Percentiles rank a stretch among this genome's conserved stretches.
phyloP scores from a whole-genome alignment of 1,284 basidiomycete genomes.

The Malassezia caprae region DNA sequence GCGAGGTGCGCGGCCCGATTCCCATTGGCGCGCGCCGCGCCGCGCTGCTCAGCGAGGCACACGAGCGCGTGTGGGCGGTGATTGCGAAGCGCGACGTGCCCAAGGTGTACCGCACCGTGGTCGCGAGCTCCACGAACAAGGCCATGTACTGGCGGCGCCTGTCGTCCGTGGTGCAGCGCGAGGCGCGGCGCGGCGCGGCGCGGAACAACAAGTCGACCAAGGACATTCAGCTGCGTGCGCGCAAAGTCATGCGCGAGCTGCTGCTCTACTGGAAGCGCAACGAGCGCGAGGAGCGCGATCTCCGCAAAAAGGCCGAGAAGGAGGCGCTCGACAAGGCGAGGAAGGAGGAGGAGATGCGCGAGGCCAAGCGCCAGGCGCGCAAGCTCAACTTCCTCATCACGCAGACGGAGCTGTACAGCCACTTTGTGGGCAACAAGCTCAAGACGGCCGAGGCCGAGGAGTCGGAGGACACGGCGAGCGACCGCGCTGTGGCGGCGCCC shows the following conservation, averaged over 20 bases:
- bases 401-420: conserved; percentile 96
- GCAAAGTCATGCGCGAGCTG: conserved; percentile 71
- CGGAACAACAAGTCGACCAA: conserved; percentile 73
- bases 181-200: conserved; percentile 70
- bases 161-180: conserved; percentile 63
- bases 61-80: conserved; percentile 43
- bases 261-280: conserved; percentile 96
- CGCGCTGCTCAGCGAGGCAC: conserved; percentile 41
- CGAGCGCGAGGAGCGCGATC: conserved; percentile 79
- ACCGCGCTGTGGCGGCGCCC: conserved; percentile 17
- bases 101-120: conserved; percentile 44
- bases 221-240: conserved; percentile 76
- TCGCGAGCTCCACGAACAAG: conserved; percentile 38
- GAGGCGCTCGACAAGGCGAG: conserved; percentile 54
- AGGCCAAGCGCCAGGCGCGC: conserved; percentile 84
- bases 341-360: conserved; percentile 90
- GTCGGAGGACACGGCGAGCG: conserved; percentile 53
- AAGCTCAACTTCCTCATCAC: conserved; percentile 99
- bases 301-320: conserved; percentile 85
- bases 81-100: conserved; percentile 47
- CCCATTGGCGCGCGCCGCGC: conserved; percentile 33
- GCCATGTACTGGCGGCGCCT: conserved; percentile 64
- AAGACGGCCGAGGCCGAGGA: conserved; percentile 90
- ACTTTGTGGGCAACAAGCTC: conserved; percentile 97
- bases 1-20: conserved; percentile 26